Conservation (phyloP, 2,329 filamentous ascomycete genomes). For the Paracoccidioides lutzii region DNA sequence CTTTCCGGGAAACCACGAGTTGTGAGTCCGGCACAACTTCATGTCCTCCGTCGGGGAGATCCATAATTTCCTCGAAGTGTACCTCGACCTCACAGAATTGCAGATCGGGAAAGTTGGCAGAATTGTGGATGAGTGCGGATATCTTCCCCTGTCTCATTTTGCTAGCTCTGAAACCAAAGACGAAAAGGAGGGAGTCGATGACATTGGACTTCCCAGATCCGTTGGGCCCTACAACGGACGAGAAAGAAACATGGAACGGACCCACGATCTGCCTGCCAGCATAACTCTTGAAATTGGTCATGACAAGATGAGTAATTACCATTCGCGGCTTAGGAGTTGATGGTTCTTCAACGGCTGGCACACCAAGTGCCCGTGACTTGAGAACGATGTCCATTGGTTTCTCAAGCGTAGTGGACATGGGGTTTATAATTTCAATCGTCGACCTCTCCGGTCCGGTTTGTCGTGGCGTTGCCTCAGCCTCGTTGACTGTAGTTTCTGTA, state of each 20-base stretch:
- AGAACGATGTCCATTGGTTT: constrained; percentile 89
- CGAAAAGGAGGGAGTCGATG: constrained; percentile 92
- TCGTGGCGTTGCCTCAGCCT: constrained; percentile 21
- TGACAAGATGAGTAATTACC: constrained; percentile 80
- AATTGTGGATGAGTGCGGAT: constrained; percentile 95
- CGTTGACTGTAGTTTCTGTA: constrained; percentile 42
- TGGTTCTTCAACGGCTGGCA: constrained; percentile 56
- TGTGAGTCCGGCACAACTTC: constrained; percentile 72
- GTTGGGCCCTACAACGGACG: constrained; percentile 93
- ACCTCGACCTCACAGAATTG: constrained; percentile 93
- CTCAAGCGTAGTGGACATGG: constrained; percentile 66
- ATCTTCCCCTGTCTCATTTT: constrained; percentile 99
- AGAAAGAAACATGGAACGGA: constrained; percentile 93
- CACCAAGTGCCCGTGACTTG: constrained; percentile 62
- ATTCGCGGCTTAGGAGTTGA: constrained; percentile 69
- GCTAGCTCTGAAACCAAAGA: constrained; percentile 97
- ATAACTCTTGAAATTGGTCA: constrained; percentile 99
- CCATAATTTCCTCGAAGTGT: constrained; percentile 90
- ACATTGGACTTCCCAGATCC: constrained; percentile 98
- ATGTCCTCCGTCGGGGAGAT: constrained; percentile 61
- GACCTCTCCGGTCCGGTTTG: constrained; percentile 39
- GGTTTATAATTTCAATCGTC: constrained; percentile 54
- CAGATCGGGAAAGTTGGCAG: constrained; percentile 69
- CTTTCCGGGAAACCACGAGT: constrained; percentile 76
- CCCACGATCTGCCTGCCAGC: constrained; percentile 90